Percentiles rank a stretch among this genome's conserved stretches.
phyloP scores from a whole-genome alignment of 2,329 filamentous ascomycete species.

The Ophiostoma ulmi region DNA sequence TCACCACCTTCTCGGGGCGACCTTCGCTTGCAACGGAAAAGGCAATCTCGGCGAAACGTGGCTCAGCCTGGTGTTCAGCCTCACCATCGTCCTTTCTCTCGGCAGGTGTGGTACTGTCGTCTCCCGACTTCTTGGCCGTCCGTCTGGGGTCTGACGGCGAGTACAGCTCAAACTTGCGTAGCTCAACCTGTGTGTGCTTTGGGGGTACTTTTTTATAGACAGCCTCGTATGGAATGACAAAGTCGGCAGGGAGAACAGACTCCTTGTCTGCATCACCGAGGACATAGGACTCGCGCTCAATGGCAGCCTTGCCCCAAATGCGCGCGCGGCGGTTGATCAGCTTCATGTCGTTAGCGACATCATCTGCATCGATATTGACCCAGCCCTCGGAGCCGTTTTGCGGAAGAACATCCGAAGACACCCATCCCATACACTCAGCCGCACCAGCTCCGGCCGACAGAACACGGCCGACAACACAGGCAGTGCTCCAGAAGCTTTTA shows the following conservation, averaged over 20 bases:
- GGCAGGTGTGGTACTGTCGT: slow-evolving; percentile 11
- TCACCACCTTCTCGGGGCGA: slow-evolving; percentile 39
- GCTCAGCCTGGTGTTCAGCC: slow-evolving; percentile 32
- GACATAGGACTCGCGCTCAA: slow-evolving; percentile 58
- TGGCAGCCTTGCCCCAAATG: slow-evolving; percentile 54
- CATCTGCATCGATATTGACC: slow-evolving; percentile 54
- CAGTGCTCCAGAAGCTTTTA: slow-evolving; percentile 65
- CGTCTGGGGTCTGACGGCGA: slow-evolving; percentile 41
- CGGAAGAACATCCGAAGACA: slow-evolving; percentile 56
- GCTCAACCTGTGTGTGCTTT: slow-evolving; percentile 41
- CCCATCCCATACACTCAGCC: slow-evolving; percentile 63
- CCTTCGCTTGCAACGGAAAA: slow-evolving; percentile 42
- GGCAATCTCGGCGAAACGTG: slow-evolving; percentile 39
- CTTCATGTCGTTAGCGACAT: slow-evolving; percentile 39
- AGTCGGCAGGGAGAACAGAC: slow-evolving; percentile 56
- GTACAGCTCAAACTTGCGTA: slow-evolving; percentile 49
- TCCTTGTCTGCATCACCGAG: slow-evolving; percentile 53
- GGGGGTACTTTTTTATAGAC: slow-evolving; percentile 47
- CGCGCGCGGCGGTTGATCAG: slow-evolving; percentile 38
- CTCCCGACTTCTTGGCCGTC: slow-evolving; percentile 30
- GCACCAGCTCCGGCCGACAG: slow-evolving; percentile 58
- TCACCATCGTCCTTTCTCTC: slow-evolving; percentile 26
- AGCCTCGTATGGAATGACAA: slow-evolving; percentile 56
- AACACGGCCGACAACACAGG: slow-evolving; percentile 60
- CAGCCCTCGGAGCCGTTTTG: slow-evolving; percentile 45